Conservation (phyloP, 2,329 filamentous ascomycete genomes). For the Parafenestella ontariensis region DNA sequence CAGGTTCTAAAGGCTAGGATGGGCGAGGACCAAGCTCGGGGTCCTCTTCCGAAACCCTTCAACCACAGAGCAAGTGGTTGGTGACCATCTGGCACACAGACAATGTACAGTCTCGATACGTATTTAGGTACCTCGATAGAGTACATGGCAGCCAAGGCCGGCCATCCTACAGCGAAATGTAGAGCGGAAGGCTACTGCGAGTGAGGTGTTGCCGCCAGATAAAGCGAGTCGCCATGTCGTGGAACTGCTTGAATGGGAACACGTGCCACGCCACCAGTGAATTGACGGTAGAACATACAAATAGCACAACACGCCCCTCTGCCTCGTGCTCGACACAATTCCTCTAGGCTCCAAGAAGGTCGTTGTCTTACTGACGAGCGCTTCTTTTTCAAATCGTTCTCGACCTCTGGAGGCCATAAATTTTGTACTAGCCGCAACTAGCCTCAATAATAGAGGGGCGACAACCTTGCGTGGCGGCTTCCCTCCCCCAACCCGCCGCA, state of each 20-base stretch:
- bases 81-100: neutral
- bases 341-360: neutral
- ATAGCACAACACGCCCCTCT: conserved; percentile 7
- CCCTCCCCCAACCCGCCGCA: conserved; percentile 41
- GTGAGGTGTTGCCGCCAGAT: conserved; percentile 20
- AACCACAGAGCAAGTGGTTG: neutral
- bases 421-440: conserved; percentile 25
- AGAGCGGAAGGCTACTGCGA: conserved; percentile 14
- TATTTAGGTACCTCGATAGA: neutral
- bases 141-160: conserved; percentile 22
- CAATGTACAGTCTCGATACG: neutral
- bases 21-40: neutral
- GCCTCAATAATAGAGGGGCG: conserved; percentile 31
- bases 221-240: conserved; percentile 19
- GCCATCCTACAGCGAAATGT: conserved; percentile 13
- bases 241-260: conserved; percentile 14
- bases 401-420: conserved; percentile 13
- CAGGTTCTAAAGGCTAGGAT: neutral
- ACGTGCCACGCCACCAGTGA: conserved; percentile 19
- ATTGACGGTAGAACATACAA: conserved; percentile 15
- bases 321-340: neutral
- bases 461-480: conserved; percentile 30
- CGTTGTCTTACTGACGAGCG: conserved; percentile 4
- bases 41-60: neutral
- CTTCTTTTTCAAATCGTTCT: neutral